Conservation (phyloP, 164 flowering plant species). For the Aristolochia californica region DNA sequence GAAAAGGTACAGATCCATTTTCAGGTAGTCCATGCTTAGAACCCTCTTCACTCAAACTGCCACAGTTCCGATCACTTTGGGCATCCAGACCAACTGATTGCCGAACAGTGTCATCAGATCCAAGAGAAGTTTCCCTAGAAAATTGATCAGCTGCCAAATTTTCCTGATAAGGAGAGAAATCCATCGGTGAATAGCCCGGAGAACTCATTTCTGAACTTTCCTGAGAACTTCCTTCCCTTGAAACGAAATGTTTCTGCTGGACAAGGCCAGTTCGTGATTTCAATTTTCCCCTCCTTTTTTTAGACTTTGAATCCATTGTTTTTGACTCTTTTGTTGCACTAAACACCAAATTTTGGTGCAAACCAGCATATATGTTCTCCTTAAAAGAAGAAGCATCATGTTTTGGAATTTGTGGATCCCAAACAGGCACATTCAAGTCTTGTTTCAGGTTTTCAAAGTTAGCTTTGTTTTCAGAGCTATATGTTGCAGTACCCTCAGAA, state of each 20-base stretch:
- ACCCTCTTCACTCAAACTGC: conserved; percentile 16
- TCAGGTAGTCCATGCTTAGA: conserved; percentile 17
- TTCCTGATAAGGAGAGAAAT: conserved; percentile 72
- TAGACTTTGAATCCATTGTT: conserved; percentile 20
- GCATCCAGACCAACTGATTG: conserved; percentile 26
- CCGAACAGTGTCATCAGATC: conserved; percentile 32
- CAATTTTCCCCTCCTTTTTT: conserved; percentile 42
- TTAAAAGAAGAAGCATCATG: conserved; percentile 11
- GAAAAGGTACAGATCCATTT: conserved; percentile 46
- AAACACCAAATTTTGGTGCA: conserved; percentile 30
- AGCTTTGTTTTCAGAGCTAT: conserved; percentile 16
- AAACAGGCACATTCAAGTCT: conserved; percentile 12
- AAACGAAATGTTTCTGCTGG: conserved; percentile 21
- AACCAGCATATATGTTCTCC: conserved; percentile 20
- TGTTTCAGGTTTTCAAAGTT: conserved; percentile 25
- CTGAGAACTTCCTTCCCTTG: conserved; percentile 23
- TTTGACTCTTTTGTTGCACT: conserved; percentile 29
- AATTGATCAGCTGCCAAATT: conserved; percentile 19
- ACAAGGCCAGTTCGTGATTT: conserved; percentile 23
- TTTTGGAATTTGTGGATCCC: conserved; percentile 32
- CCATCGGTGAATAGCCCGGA: conserved; percentile 79
- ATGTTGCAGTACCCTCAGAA: conserved; percentile 12
- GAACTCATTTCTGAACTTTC: conserved; percentile 27
- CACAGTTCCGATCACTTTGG: conserved; percentile 15
- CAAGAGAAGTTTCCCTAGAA: conserved; percentile 41